These are phyloP conservation scores for Tilletia walkeri DNA, from an alignment of 1,284 basidiomycete species.

Conservation along the genomic window DNA sequence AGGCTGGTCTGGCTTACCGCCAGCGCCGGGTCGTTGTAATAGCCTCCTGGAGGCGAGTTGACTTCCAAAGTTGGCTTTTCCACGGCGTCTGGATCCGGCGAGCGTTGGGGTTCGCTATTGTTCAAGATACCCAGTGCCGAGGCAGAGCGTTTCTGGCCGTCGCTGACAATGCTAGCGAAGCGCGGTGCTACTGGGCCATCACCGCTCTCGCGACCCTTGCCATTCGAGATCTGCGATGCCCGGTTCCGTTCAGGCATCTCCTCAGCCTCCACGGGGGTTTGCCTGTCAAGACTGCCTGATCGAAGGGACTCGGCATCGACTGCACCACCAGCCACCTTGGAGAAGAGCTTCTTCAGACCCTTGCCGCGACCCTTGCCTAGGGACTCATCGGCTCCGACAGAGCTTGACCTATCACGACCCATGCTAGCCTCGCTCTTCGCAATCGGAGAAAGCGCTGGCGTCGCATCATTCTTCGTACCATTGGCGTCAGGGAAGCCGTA, in stretches of 20 bases:
- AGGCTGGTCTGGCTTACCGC: slow-evolving; percentile 43
- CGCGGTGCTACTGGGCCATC: neutral
- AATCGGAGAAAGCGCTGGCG: neutral
- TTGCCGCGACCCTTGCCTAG: slow-evolving; percentile 14
- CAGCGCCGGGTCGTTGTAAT: slow-evolving; percentile 38
- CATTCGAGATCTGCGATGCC: neutral
- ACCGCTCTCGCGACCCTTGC: neutral
- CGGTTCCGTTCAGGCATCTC: neutral
- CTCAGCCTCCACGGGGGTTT: neutral
- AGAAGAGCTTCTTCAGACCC: slow-evolving; percentile 12
- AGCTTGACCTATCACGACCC: neutral
- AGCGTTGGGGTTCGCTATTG: too few relatives aligned
- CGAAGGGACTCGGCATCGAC: slow-evolving; percentile 6
- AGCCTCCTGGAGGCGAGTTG: neutral
- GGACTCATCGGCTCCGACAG: neutral
- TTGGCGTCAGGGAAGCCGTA: neutral
- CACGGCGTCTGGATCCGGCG: neutral
- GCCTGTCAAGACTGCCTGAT: slow-evolving; percentile 9
- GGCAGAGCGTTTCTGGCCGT: slow-evolving; percentile 4
- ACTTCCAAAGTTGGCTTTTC: neutral
- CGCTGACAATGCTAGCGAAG: neutral
- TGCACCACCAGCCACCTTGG: neutral
- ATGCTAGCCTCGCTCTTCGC: neutral
- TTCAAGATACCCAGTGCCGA: neutral
- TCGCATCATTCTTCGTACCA: neutral